Evolutionary conservation across 768 basidiomycete genomes (phyloP), one percentile per base, ranked within the genome.

Genomic region (Collybia sordida): DNA sequence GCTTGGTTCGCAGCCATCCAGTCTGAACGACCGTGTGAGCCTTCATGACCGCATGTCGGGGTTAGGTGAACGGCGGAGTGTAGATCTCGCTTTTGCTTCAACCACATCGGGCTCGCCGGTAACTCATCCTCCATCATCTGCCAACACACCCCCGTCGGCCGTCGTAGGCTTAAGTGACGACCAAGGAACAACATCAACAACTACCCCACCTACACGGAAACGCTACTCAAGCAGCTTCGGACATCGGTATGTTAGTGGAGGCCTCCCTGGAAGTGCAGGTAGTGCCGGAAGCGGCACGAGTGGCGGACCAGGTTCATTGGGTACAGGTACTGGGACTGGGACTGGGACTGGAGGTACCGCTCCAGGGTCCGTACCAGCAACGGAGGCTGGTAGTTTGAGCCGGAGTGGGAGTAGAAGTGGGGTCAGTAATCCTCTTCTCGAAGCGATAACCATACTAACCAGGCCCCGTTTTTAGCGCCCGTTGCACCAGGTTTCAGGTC

Each of bases 161-260:
- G 52, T 24, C 27, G 39, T 3, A 50, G 9, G 52, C 34, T 19
- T 37, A 15, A 23, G 47, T 19, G 47, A 48, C 3, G 44, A 19
- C 23, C 12, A 40, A 47, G 31, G 34, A 23, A 8, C 28, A 40
- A 14, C 36, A 44, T 23, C 9, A 47, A 45, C 6, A 44, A 25
- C 24, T 38, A 41, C 17, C 8, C 48, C 43, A 9, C 54, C 45
- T 14, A 31, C 31, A 11, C 71, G 82, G 34, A 87, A 86, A 64
- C 72, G 87, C 6, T 92, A 90, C 68, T 87, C 85, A 39, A 88
- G 86, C 56, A 87, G 83, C 52, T 92, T 92, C 61, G 82, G 85
- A 8, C 83, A 90, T 63, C 77, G 89, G 38, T 88, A 88, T 62
- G 61, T 71, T 12, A 31, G 68, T 74, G 5, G 59, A 59, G 24